phyloP scores from a whole-genome alignment of 2,329 filamentous ascomycete species.

The Exophiala lecanii-corni region DNA sequence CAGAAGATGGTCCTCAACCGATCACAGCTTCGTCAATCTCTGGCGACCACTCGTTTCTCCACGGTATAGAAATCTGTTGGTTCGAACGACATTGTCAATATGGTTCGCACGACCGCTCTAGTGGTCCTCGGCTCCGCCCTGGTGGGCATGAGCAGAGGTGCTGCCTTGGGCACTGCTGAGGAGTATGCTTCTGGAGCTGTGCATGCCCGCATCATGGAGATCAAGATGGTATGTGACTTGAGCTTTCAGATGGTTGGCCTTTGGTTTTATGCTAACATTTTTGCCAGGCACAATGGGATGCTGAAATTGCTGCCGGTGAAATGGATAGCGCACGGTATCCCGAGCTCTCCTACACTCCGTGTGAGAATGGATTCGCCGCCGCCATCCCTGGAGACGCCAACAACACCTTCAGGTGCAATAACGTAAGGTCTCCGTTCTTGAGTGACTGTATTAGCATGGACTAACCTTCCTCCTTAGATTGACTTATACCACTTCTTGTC shows the following conservation, averaged over 20 bases:
- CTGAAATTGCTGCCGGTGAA: slow-evolving; percentile 3
- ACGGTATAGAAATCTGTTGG: too few relatives aligned
- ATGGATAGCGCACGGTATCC: slow-evolving; percentile 7
- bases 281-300: slow-evolving; percentile 6
- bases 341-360: slow-evolving; percentile 27
- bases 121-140: slow-evolving; percentile 1
- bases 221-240: slow-evolving; percentile 2
- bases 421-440: slow-evolving; percentile 18
- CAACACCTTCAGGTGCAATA: slow-evolving; percentile 47
- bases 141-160: slow-evolving; percentile 3
- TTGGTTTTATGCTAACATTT: not conserved
- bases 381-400: slow-evolving; percentile 44
- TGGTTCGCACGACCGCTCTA: slow-evolving; percentile 1
- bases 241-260: not conserved
- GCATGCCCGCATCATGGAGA: slow-evolving; percentile 5
- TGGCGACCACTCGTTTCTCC: too few relatives aligned
- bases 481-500: slow-evolving; percentile 22
- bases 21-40: not conserved
- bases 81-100: too few relatives aligned
- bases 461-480: slow-evolving; percentile 1
- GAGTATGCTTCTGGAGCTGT: slow-evolving; percentile 7
- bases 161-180: slow-evolving; percentile 1
- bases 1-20: not conserved
- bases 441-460: not conserved
- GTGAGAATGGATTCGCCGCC: slow-evolving; percentile 41